Evolutionary conservation across 179 eudicot genomes (phyloP).

Genomic region (Amaranthus tricolor): DNA sequence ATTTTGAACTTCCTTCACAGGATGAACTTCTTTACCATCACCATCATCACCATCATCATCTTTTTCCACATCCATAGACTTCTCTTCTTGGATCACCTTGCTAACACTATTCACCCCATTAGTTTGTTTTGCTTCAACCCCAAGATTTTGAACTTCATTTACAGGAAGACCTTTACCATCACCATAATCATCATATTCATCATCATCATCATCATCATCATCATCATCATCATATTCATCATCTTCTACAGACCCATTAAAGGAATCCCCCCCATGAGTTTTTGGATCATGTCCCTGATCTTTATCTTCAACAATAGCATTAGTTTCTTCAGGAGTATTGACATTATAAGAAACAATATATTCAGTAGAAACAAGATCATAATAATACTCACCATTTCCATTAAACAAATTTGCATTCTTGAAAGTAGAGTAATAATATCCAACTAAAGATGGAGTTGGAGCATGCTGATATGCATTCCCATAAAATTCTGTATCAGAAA

Average conservation of each 20-base stretch:
- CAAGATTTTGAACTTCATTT: conserved; percentile 3
- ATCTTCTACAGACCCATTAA: background rate
- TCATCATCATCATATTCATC: conserved; percentile 28
- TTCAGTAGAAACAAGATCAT: conserved; percentile 29
- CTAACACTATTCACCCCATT: background rate
- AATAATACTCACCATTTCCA: conserved; percentile 32
- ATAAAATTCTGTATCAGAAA: conserved; percentile 24
- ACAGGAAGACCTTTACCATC: conserved; percentile 68
- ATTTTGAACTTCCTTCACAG: background rate
- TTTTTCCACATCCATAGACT: background rate
- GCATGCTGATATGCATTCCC: conserved; percentile 22
- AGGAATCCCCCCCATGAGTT: conserved; percentile 62
- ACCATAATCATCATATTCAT: conserved; percentile 29
- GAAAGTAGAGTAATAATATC: conserved; percentile 33
- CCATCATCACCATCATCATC: background rate
- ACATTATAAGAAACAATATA: conserved; percentile 29
- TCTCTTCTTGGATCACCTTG: conserved; percentile 6
- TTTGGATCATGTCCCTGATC: conserved; percentile 39
- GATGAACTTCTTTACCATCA: no score
- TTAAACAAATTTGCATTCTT: conserved; percentile 7
- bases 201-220: conserved; percentile 39
- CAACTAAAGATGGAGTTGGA: conserved; percentile 27
- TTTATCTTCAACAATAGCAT: conserved; percentile 35
- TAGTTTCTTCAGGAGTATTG: conserved; percentile 19
- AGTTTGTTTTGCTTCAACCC: background rate